Conservation (phyloP, 2,329 filamentous ascomycete genomes). For the Tolypocladium tundrense region DNA sequence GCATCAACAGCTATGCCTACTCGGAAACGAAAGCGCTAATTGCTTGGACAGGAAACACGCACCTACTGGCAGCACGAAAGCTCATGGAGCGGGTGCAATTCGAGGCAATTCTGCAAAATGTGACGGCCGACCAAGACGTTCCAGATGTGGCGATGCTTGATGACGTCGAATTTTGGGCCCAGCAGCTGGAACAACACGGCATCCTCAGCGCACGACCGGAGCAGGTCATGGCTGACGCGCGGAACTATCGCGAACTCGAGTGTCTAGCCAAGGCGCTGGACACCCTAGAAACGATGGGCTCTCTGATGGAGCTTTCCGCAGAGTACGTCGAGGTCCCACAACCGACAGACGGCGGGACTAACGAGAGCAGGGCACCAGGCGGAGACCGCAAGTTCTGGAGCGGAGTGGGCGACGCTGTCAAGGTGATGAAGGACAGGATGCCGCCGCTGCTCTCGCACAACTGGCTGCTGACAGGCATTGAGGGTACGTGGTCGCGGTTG, state of each 20-base stretch:
- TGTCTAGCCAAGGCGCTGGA: conserved; percentile 55
- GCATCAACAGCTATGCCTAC: not conserved
- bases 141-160: conserved; percentile 27
- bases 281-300: conserved; percentile 55
- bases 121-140: conserved; percentile 23
- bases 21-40: not conserved
- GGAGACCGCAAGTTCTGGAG: conserved; percentile 40
- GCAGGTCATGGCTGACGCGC: conserved; percentile 42
- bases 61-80: conserved; percentile 43
- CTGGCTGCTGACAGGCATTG: conserved; percentile 48
- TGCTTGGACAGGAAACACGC: conserved; percentile 30
- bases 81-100: conserved; percentile 42
- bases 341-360: conserved; percentile 14
- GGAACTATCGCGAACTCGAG: conserved; percentile 60
- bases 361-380: conserved; percentile 16
- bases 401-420: conserved; percentile 43
- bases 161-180: conserved; percentile 28
- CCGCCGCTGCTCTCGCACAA: conserved; percentile 48
- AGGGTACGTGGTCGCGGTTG: conserved; percentile 34
- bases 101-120: conserved; percentile 32
- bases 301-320: conserved; percentile 38
- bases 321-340: conserved; percentile 33
- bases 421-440: conserved; percentile 44
- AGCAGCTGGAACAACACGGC: conserved; percentile 23
- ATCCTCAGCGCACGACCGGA: conserved; percentile 26